Base-by-base conservation (phyloP, 768 basidiomycete genomes). In the Trametes cubensis region DNA sequence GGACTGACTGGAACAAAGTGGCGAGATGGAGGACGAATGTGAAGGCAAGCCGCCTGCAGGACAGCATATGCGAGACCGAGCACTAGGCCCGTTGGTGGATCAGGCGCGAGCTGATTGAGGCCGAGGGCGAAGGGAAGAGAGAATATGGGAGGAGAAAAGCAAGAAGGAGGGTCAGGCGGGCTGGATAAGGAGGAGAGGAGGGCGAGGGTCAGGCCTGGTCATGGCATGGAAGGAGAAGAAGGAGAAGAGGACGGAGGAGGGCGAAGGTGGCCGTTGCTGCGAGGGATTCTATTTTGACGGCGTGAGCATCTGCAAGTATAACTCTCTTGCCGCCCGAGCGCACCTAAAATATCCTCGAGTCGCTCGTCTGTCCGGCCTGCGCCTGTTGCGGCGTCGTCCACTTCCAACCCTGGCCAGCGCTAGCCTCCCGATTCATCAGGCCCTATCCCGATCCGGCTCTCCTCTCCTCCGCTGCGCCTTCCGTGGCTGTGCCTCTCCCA, bases 51-150 rank as follows among this genome's bases (percentile, higher is more conserved):
- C 42, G 39, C 34, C 54, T 57, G 25, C 62, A 54, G 26, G 53
- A 51, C 54, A 42, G 63, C 63, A 64, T 64, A 45, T 64, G 63
- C 58, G 58, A 56, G 42, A 10, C 34, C 45, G 55, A 21, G 62
- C 62, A 58, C 62, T 38, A 39, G 51, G 62, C 48, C 50, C 57
- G 34, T 34, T 34, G 34, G 5, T 34, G 34, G 34, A 34, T 7
- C 34, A 21, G 26, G 57, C 62, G 39, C 51, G 11, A 17, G 23
- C 57, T 38, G 34, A 39, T 7, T 23, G 38, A 23, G 30, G 46
- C 28, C 46, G 51, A 42, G 13, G 44, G 25, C 8, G 34, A 42
- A 41, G 25, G 23, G 23, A 47, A 21, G 44, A 20, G 21, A 49
- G 28, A 49, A 26, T 4, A 20, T 6, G 26, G 25, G 25, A 26